Evolutionary conservation across 2,329 filamentous ascomycete species (phyloP).

Genomic region (Clathrospora elynae): DNA sequence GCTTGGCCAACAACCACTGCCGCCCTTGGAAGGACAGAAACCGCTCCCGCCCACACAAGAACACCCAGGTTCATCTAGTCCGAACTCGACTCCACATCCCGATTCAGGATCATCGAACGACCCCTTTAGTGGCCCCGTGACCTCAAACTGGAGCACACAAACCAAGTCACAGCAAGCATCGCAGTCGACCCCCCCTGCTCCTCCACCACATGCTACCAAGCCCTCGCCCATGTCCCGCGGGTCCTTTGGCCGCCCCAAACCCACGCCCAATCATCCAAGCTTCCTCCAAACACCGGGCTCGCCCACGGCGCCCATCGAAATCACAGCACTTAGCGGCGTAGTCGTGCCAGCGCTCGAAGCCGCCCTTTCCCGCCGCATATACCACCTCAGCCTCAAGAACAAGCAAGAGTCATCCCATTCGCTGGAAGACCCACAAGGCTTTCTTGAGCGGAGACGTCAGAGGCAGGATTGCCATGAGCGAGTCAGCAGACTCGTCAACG

Average conservation of each 20-base stretch:
- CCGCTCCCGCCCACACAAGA: slow-evolving; percentile 34
- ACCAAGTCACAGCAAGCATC: slow-evolving; percentile 7
- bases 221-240: slow-evolving; percentile 32
- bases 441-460: slow-evolving; percentile 41
- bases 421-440: slow-evolving; percentile 63
- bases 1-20: slow-evolving; percentile 32
- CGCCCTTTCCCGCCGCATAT: slow-evolving; percentile 77
- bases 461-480: slow-evolving; percentile 74
- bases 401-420: slow-evolving; percentile 49
- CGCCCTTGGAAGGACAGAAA: slow-evolving; percentile 32
- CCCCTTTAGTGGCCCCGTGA: slow-evolving; percentile 36
- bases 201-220: slow-evolving; percentile 21
- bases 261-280: slow-evolving; percentile 23
- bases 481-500: slow-evolving; percentile 78
- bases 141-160: slow-evolving; percentile 19
- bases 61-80: slow-evolving; percentile 25
- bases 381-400: slow-evolving; percentile 59
- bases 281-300: slow-evolving; percentile 54
- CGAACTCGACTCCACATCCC: slow-evolving; percentile 20
- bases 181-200: slow-evolving; percentile 12
- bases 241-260: slow-evolving; percentile 40
- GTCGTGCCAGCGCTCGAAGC: slow-evolving; percentile 92
- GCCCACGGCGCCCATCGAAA: slow-evolving; percentile 66
- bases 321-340: slow-evolving; percentile 87
- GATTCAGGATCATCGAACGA: slow-evolving; percentile 36